Evolutionary conservation across 2,329 filamentous ascomycete species (phyloP), one percentile per base, ranked within the genome.

Genomic region (Sporothrix globosa): DNA sequence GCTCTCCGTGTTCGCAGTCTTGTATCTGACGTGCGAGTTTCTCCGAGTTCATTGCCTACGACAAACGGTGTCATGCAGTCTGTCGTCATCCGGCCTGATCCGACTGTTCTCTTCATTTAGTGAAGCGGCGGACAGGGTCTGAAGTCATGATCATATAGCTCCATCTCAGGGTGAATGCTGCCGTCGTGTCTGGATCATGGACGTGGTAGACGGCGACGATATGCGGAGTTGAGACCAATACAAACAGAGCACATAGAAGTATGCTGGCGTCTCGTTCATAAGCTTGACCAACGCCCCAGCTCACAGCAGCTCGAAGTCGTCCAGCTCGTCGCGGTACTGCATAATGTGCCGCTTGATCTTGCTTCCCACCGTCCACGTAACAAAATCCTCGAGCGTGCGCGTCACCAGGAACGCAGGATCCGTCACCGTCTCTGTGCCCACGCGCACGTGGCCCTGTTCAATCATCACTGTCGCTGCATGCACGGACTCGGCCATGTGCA

Each of bases 261-360:
- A 21, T 9, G 19, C n/a, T 19, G 9, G 48, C 19, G 48, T 50
- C 48, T n/a, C 3, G 19, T 10, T 50, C 48, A 5, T 48, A 6
- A 6, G 1, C 3, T 4, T 7, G 27, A 19, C 9, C 30, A 19
- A 34, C 14, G 11, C 14, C 5, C 14, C 21, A 10, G 30, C 50
- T 88, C 80, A 96, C 76, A 97, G 82, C 78, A 97, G 82, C 82
- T 98, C 95, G 78, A 97, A 98, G 81, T 98, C 95, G 81, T 98
- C 95, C 81, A 97, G 81, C 84, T 97, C 92, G 81, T 97, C 93
- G 76, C 93, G 89, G 79, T 97, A 98, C 81, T 92, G 92, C 88
- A 97, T 90, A 74, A 97, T 97, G 78, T 93, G 96, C 78, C 91
- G 88, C 90, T 97, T 97, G 80, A 98, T 94, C 91, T 97, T 97